Base-by-base conservation (phyloP, 129 eudicot genomes). In the Lactuca saligna region DNA sequence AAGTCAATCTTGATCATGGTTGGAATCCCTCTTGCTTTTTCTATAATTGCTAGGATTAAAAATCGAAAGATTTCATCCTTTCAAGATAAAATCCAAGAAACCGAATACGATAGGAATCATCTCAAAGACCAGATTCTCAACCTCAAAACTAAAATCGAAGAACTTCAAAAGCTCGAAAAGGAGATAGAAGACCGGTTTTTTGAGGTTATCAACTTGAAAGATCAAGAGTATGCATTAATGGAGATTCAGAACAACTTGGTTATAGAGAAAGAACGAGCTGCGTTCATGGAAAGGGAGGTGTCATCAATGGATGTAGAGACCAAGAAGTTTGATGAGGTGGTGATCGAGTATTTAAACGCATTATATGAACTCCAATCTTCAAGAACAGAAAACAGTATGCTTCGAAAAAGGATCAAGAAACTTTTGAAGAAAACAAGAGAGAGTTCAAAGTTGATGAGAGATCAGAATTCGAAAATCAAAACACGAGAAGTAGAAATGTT, bases 1-100 rank as follows among this genome's bases (percentile, higher is more conserved):
- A 83, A 79, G 74, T 80, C 91, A 51, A 72, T 79, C 48, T 48
- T 86, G 57, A 61, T 86, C 49, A 80, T 81, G 70, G 88, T 84
- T 61, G 92, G 90, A 48, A 83, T 89, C 49, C 89, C 92, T 16
- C 70, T 84, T 13, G 89, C 84, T 9, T 56, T 86, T 77, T 73
- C 82, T 16, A 33, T 86, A 3, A 50, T 80, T 38, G 65, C 79
- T 4, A 77, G 68, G 48, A 70, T 83, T 57, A 48, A 16, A 16
- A 57, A 48, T 29, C 54, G 75, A 17, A 88, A 79, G 78, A 50
- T 34, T 54, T 4, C 76, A 42, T 54, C 34, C 32, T 48, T 17
- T 20, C 65, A 57, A 3, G 62, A 44, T 74, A 51, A 13, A 65
- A 56, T 32, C 38, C 35, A 65, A 20, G 72, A 78, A 69, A 55